These are phyloP conservation scores for Dictyostelium purpureum DNA, from an alignment of 78 protist species.

Conservation along the genomic window DNA sequence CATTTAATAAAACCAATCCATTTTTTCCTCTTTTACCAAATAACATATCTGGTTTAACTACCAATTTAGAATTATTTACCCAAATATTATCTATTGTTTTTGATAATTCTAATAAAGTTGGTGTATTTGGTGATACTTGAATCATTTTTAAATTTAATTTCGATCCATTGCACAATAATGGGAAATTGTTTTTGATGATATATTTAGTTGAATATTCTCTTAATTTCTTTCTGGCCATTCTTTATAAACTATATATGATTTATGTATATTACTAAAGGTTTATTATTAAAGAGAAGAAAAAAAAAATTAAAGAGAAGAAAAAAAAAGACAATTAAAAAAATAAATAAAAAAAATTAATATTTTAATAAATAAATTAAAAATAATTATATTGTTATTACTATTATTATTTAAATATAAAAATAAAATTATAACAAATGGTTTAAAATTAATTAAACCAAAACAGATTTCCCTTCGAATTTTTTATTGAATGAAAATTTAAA, in stretches of 20 bases:
- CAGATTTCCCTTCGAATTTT: too few species aligned
- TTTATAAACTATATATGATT: background rate
- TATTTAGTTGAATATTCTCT: constrained; percentile 84
- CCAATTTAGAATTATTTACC: constrained; percentile 70
- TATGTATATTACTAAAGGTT: background rate
- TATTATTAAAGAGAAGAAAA: background rate
- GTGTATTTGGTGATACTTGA: constrained; percentile 31
- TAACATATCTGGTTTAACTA: constrained; percentile 93
- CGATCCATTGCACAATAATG: constrained; percentile 22
- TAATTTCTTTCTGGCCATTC: constrained; percentile 89
- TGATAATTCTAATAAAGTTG: background rate
- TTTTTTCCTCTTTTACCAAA: constrained; percentile 90
- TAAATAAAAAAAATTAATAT: background rate
- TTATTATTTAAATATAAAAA: too few species aligned
- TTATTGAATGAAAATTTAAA: too few species aligned
- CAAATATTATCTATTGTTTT: constrained; percentile 33
- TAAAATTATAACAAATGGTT: too few species aligned
- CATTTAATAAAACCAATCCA: constrained; percentile 85
- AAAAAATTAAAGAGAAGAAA: background rate
- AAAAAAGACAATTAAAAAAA: background rate
- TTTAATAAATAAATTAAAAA: background rate
- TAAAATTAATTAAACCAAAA: too few species aligned
- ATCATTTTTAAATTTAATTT: constrained; percentile 37
- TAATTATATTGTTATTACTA: background rate
- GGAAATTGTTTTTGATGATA: constrained; percentile 53